Evolutionary conservation across 345 rosid genomes (phyloP).

Genomic region (Corchorus capsularis): DNA sequence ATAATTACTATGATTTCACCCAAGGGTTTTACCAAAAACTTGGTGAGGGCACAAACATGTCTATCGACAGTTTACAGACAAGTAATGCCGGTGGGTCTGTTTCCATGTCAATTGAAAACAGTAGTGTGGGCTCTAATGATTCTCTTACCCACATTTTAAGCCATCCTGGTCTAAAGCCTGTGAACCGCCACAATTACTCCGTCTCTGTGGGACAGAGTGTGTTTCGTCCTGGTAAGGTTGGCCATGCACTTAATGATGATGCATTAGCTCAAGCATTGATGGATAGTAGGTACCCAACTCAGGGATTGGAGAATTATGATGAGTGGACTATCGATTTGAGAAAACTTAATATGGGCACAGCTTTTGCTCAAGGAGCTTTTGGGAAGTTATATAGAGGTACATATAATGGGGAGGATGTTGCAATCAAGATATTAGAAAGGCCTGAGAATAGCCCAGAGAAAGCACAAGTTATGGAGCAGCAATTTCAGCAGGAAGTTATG

Average conservation of each 20-base stretch:
- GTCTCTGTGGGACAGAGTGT: conserved; percentile 57
- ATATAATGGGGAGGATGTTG: conserved; percentile 60
- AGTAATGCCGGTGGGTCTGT: conserved; percentile 65
- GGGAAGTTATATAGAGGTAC: conserved; percentile 66
- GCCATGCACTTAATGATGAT: conserved; percentile 56
- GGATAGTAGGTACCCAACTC: conserved; percentile 55
- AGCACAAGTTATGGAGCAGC: conserved; percentile 58
- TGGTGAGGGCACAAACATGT: conserved; percentile 69
- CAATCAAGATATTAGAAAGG: conserved; percentile 59
- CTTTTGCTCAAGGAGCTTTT: conserved; percentile 79
- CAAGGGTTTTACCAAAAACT: conserved; percentile 64
- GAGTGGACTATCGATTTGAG: conserved; percentile 71
- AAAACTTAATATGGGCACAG: conserved; percentile 65
- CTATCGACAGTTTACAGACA: conserved; percentile 63
- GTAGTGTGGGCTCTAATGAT: conserved; percentile 72
- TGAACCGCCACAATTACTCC: conserved; percentile 39
- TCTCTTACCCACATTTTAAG: conserved; percentile 66
- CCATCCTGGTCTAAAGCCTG: conserved; percentile 60
- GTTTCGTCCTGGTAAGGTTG: conserved; percentile 56
- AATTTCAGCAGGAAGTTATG: conserved; percentile 58
- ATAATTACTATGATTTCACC: conserved; percentile 53
- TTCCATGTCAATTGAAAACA: conserved; percentile 62
- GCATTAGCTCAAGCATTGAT: conserved; percentile 61
- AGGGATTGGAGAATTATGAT: conserved; percentile 52
- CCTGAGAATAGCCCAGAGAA: conserved; percentile 46